A percentile compares a stretch with the other conserved stretches of the same genome.
Conservation (phyloP, 192 early-diverging fungal genomes). For the Oehlia diaphana region DNA sequence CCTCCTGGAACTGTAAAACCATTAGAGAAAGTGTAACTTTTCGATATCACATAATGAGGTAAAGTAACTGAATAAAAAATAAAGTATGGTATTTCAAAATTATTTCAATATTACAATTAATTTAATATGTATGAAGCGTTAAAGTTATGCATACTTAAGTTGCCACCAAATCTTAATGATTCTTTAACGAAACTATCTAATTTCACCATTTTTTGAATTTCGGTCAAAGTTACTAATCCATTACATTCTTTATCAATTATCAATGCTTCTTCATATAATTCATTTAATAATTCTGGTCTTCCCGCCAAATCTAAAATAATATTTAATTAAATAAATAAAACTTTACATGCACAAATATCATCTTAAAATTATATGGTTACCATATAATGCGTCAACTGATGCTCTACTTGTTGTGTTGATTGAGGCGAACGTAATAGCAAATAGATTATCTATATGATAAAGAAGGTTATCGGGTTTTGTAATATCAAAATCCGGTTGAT, state of each 20-base stretch:
- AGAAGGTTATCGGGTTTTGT: not conserved
- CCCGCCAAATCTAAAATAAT: not conserved
- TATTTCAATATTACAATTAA: not conserved
- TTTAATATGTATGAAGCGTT: not conserved
- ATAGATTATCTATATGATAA: not conserved
- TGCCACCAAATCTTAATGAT: not conserved
- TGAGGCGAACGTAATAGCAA: not conserved
- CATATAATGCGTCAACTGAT: not conserved
- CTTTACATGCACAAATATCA: too few species aligned
- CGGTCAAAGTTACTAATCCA: not conserved
- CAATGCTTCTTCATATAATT: constrained; percentile 10
- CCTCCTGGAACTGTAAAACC: constrained; percentile 8
- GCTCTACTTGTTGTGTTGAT: not conserved
- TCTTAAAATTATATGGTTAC: too few species aligned
- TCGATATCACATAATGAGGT: not conserved
- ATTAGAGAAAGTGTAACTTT: constrained; percentile 11
- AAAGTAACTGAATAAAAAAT: not conserved
- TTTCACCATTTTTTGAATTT: not conserved
- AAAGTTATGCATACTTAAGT: not conserved
- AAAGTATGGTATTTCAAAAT: not conserved
- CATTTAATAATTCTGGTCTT: not conserved
- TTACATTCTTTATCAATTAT: not conserved
- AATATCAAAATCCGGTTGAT: not conserved
- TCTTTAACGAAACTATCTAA: constrained; percentile 24
- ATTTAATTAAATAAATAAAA: not conserved